Evolutionary conservation across 2,329 filamentous ascomycete species (phyloP).

Genomic region (Ceratocystis ficicola): DNA sequence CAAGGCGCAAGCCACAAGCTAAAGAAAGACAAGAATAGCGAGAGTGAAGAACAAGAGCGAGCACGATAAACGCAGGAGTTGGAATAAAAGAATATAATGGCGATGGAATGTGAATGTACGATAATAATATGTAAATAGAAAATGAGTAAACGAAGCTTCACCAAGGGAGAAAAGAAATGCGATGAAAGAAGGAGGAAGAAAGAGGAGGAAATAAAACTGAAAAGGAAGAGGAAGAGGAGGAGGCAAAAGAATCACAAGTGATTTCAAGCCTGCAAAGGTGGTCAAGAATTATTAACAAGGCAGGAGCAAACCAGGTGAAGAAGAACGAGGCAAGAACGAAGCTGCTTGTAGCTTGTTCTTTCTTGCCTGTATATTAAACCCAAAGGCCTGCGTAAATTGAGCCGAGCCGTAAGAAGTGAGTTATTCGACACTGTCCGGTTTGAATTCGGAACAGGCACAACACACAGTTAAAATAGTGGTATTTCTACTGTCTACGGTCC

Average conservation of each 20-base stretch:
- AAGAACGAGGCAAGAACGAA: neutral
- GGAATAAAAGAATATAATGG: neutral
- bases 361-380: neutral
- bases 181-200: neutral
- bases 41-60: neutral
- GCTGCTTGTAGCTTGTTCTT: neutral
- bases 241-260: neutral
- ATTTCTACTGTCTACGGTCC: neutral
- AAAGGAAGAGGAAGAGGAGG: neutral
- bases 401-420: neutral
- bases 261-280: neutral
- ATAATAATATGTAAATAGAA: neutral
- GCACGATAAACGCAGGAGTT: neutral
- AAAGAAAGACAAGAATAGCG: neutral
- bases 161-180: neutral
- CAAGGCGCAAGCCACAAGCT: neutral
- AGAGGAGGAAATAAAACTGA: neutral
- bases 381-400: neutral
- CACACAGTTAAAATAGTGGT: neutral
- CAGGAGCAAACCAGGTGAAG: neutral
- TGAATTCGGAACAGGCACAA: neutral
- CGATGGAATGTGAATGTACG: slow-evolving; percentile 3
- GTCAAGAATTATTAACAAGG: slow-evolving; percentile 3
- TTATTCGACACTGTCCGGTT: neutral
- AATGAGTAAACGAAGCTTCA: neutral